phyloP scores from a whole-genome alignment of 371 early-diverging fungal species.

The Lichtheimia corymbifera region DNA sequence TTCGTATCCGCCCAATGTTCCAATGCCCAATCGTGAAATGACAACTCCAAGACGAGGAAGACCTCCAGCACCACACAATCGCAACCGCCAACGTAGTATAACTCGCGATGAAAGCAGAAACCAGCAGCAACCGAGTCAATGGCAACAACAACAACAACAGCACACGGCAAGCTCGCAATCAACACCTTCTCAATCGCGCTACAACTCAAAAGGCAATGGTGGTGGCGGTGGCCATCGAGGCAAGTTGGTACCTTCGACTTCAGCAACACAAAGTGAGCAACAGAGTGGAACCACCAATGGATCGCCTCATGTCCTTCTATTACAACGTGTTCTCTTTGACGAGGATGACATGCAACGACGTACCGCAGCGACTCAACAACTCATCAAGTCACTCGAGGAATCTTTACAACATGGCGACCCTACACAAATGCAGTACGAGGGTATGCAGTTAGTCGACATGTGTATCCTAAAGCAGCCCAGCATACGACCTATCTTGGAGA shows the following conservation, averaged over 20 bases:
- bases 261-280: neutral
- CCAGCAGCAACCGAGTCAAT: neutral
- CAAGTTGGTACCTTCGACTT: too few species aligned
- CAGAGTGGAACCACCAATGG: conserved; percentile 14
- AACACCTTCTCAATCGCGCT: too few species aligned
- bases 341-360: conserved; percentile 33
- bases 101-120: neutral
- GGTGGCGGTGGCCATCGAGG: too few species aligned
- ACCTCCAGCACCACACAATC: neutral
- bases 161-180: too few species aligned
- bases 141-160: conserved; percentile 1
- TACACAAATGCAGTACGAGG: conserved; percentile 34
- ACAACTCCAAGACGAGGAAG: conserved; percentile 3
- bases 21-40: conserved; percentile 4
- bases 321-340: conserved; percentile 31
- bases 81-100: neutral
- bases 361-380: conserved; percentile 21
- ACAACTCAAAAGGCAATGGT: too few species aligned
- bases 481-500: conserved; percentile 31
- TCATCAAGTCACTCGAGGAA: conserved; percentile 32
- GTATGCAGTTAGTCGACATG: conserved; percentile 34
- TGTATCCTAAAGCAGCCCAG: conserved; percentile 25
- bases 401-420: conserved; percentile 24
- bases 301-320: conserved; percentile 26
- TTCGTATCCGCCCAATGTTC: neutral